These are phyloP conservation scores for Canavalia gladiata DNA, from an alignment of 306 rosid species.

Conservation along the genomic window DNA sequence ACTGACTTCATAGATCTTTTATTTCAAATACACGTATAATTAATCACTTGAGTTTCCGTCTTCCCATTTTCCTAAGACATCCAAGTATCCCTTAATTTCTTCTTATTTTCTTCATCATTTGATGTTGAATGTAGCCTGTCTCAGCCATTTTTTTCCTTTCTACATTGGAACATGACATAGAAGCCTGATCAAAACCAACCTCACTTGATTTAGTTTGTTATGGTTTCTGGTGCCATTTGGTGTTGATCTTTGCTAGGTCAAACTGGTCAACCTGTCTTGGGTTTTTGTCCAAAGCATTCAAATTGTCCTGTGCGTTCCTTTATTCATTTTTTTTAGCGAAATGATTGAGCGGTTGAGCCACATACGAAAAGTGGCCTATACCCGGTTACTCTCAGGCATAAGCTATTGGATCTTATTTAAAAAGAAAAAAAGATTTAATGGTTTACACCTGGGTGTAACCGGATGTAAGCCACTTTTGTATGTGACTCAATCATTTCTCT, in stretches of 20 bases:
- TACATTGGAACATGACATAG: slow-evolving; percentile 3
- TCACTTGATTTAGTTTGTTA: not conserved
- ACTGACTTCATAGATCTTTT: not conserved
- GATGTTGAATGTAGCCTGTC: not conserved
- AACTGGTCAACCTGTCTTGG: slow-evolving; percentile 9
- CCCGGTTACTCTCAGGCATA: too few relatives aligned
- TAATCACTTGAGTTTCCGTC: not conserved
- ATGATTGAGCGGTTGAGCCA: too few relatives aligned
- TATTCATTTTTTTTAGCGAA: not conserved
- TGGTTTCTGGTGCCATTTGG: not conserved
- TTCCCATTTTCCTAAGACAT: not conserved
- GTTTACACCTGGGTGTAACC: too few relatives aligned
- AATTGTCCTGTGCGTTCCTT: not conserved
- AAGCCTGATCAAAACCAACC: slow-evolving; percentile 24
- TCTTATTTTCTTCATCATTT: not conserved
- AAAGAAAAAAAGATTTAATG: too few relatives aligned
- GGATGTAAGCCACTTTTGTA: too few relatives aligned
- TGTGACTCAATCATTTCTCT: not conserved
- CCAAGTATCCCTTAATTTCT: not conserved
- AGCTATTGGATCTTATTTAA: too few relatives aligned
- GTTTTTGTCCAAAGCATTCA: slow-evolving; percentile 6
- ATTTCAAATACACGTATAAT: not conserved
- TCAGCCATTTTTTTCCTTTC: not conserved
- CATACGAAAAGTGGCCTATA: too few relatives aligned
- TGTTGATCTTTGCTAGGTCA: slow-evolving; percentile 18